Base-by-base conservation (phyloP, 495 filamentous ascomycete species). In the Aspergillus ellipticus region DNA sequence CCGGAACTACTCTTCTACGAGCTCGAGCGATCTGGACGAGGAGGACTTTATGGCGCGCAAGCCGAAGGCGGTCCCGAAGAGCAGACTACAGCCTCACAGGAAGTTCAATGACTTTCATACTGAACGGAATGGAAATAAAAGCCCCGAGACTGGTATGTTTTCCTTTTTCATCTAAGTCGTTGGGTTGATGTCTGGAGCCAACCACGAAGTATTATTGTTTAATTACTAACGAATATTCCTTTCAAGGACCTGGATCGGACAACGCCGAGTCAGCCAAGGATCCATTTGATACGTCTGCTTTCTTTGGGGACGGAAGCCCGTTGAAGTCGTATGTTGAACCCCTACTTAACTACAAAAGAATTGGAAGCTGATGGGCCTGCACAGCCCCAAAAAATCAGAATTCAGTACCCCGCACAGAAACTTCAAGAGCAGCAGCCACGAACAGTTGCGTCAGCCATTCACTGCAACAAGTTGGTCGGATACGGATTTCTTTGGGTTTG, bases 391-490 rank as follows among this genome's bases (percentile, higher is more conserved):
- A 9, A 41, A 21, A 2, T 37, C 54, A 29, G 48, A 29, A 41
- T 51, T 42, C 26, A 55, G 16, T 61, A 52, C 31, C 6, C 59
- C 51, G 47, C 59, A 61, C 49, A 46, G 61, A 10, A 49, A 58
- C 17, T 70, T 65, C 24, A 71, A 63, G 24, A 83, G 80, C 49
- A 80, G 76, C 46, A 91, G 85, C 64, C 77, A 85, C 29, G 88
- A 90, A 61, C 84, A 85, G 57, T 86, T 96, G 68, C 89, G 89
- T 61, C 90, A 86, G 28, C 85, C 80, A 46, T 89, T 89, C 63
- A 82, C 81, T 10, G 78, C 84, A 0, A 72, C 75, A 21, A 79
- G 83, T 29, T 87, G 83, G 41, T 69, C 74, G 11, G 49, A 54
- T 2, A 64, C 74, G 20, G 79, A 82, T 31, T 81, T 80, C 62